Evolutionary conservation across 2,329 filamentous ascomycete species (phyloP).

Genomic region (Acephala macrosclerotiorum): DNA sequence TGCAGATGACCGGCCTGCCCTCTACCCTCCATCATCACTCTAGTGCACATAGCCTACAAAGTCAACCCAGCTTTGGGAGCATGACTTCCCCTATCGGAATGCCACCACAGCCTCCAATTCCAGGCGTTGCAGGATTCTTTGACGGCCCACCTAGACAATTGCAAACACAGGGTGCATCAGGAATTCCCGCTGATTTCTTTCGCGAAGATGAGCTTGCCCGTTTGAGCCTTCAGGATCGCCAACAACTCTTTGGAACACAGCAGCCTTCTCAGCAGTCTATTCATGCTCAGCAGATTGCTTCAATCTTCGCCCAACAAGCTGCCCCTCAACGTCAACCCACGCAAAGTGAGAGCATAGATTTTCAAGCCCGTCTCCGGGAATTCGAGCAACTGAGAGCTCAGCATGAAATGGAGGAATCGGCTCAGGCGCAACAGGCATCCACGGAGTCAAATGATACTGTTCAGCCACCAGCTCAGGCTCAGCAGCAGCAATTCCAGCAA

Average conservation of each 20-base stretch:
- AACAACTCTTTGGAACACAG: slow-evolving; percentile 36
- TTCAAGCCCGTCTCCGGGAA: slow-evolving; percentile 72
- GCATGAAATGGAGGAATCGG: slow-evolving; percentile 62
- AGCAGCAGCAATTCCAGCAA: slow-evolving; percentile 33
- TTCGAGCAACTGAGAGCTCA: slow-evolving; percentile 83
- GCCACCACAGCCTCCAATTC: slow-evolving; percentile 59
- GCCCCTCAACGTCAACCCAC: slow-evolving; percentile 58
- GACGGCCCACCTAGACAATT: slow-evolving; percentile 60
- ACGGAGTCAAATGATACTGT: slow-evolving; percentile 45
- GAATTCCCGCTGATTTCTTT: slow-evolving; percentile 59
- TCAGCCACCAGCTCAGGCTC: slow-evolving; percentile 33
- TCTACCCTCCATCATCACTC: slow-evolving; percentile 85
- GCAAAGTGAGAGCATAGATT: slow-evolving; percentile 66
- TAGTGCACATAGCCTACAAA: slow-evolving; percentile 94
- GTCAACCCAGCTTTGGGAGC: slow-evolving; percentile 94
- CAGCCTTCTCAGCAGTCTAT: slow-evolving; percentile 32
- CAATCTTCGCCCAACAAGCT: slow-evolving; percentile 40
- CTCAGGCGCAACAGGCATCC: slow-evolving; percentile 23
- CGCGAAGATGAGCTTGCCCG: slow-evolving; percentile 79
- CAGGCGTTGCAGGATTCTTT: slow-evolving; percentile 70
- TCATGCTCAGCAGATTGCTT: slow-evolving; percentile 42
- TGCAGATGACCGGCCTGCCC: slow-evolving; percentile 64
- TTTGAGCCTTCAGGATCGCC: slow-evolving; percentile 59
- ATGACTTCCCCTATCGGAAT: slow-evolving; percentile 83
- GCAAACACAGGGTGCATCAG: slow-evolving; percentile 49